Evolutionary conservation across 345 rosid species (phyloP).

Genomic region (Euphorbia lathyris): DNA sequence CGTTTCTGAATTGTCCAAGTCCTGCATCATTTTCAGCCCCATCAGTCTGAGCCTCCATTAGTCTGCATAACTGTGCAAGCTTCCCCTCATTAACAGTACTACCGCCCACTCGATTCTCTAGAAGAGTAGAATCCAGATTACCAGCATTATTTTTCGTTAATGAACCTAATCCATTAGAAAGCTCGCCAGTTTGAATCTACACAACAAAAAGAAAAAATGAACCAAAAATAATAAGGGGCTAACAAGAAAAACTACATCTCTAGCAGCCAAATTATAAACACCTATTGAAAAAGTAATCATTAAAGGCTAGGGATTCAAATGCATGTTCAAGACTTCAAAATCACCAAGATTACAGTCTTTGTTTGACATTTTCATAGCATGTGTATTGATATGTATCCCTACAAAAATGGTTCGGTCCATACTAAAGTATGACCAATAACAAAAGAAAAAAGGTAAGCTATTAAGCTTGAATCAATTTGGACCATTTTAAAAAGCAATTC

Average conservation of each 20-base stretch:
- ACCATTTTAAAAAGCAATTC: constrained; percentile 11
- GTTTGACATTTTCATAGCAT: neutral
- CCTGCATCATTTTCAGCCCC: constrained; percentile 36
- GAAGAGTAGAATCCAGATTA: constrained; percentile 26
- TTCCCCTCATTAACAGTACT: constrained; percentile 42
- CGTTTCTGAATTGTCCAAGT: constrained; percentile 40
- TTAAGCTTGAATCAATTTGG: neutral
- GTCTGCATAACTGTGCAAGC: constrained; percentile 40
- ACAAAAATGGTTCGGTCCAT: neutral
- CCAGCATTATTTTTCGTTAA: constrained; percentile 32
- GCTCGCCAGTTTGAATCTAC: constrained; percentile 44
- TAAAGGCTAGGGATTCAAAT: neutral
- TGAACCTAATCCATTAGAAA: constrained; percentile 41
- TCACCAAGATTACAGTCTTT: neutral
- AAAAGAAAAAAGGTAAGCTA: constrained; percentile 9
- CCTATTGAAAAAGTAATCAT: neutral
- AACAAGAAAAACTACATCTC: neutral
- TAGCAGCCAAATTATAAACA: neutral
- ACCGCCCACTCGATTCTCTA: constrained; percentile 37
- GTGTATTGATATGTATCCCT: neutral
- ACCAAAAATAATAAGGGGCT: neutral
- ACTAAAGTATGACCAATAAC: neutral
- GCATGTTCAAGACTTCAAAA: neutral
- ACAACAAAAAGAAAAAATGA: constrained; percentile 14
- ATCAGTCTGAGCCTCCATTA: constrained; percentile 42